Conservation (phyloP, 2,329 filamentous ascomycete genomes). For the Furcasterigmium sp. region DNA sequence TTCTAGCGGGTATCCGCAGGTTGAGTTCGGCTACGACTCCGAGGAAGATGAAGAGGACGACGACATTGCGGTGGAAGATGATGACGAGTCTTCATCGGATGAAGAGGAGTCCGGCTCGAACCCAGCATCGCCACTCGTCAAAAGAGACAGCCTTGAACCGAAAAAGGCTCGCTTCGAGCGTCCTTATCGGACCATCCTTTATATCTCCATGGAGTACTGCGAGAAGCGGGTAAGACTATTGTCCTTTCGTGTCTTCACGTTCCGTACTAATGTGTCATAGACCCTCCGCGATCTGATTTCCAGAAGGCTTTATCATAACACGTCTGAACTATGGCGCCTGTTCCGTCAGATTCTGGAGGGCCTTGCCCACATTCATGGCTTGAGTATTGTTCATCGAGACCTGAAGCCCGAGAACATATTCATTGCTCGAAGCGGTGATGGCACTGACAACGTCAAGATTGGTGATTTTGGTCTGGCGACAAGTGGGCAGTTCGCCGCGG, state of each 20-base stretch:
- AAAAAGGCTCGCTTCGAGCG: conserved; percentile 31
- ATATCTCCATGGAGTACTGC: conserved; percentile 99
- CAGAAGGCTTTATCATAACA: conserved; percentile 66
- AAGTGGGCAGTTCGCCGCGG: conserved; percentile 69
- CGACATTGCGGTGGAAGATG: conserved; percentile 28
- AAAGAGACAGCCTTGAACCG: conserved; percentile 10
- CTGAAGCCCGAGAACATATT: conserved; percentile 98
- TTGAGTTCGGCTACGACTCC: conserved; percentile 71
- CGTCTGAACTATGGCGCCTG: conserved; percentile 79
- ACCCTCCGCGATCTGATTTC: conserved; percentile 86
- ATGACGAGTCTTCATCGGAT: conserved; percentile 30
- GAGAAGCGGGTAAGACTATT: conserved; percentile 83
- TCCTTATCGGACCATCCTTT: conserved; percentile 68
- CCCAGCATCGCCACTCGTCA: not conserved
- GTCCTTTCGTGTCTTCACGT: not conserved
- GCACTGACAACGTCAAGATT: conserved; percentile 85
- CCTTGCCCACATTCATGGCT: conserved; percentile 79
- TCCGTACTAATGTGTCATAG: conserved; percentile 25
- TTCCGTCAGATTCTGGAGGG: conserved; percentile 91
- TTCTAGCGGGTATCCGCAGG: conserved; percentile 69
- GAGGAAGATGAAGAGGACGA: conserved; percentile 29
- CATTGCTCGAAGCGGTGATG: conserved; percentile 64
- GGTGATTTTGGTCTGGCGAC: conserved; percentile 95
- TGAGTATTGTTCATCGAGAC: conserved; percentile 92
- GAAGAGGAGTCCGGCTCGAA: not conserved